Conservation (phyloP, 1,284 basidiomycete genomes). For the Trichosporon inkin region DNA sequence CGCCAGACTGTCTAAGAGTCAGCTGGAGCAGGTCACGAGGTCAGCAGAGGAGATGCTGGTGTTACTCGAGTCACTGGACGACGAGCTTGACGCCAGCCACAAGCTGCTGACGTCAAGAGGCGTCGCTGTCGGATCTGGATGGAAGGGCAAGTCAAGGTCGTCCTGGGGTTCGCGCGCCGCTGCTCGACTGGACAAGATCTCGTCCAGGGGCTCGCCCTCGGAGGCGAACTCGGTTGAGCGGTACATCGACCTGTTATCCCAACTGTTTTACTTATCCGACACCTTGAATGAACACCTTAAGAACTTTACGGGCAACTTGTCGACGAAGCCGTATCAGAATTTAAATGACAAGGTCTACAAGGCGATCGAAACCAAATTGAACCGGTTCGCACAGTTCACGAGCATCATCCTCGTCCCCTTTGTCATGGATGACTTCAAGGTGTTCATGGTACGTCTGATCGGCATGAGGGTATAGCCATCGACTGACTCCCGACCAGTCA, state of each 20-base stretch:
- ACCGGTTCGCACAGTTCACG: constrained; percentile 82
- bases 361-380: constrained; percentile 69
- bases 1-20: constrained; percentile 11
- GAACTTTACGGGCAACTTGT: constrained; percentile 57
- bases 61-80: constrained; percentile 67
- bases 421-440: constrained; percentile 65
- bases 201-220: constrained; percentile 66
- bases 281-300: constrained; percentile 81
- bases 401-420: constrained; percentile 84
- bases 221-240: constrained; percentile 68
- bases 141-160: constrained; percentile 64
- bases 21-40: constrained; percentile 41
- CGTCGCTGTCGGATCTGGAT: constrained; percentile 52
- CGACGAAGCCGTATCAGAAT: constrained; percentile 63
- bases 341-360: constrained; percentile 63
- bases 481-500: constrained; percentile 22
- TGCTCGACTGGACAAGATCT: constrained; percentile 81
- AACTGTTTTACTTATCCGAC: constrained; percentile 70
- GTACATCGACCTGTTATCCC: constrained; percentile 74
- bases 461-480: not conserved
- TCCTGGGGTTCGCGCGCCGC: constrained; percentile 76
- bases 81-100: constrained; percentile 73
- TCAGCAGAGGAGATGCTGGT: constrained; percentile 58
- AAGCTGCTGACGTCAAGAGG: constrained; percentile 91
- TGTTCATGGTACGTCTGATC: constrained; percentile 65